Evolutionary conservation across 208 protist genomes (phyloP).

Genomic region (Leishmania mexicana): DNA sequence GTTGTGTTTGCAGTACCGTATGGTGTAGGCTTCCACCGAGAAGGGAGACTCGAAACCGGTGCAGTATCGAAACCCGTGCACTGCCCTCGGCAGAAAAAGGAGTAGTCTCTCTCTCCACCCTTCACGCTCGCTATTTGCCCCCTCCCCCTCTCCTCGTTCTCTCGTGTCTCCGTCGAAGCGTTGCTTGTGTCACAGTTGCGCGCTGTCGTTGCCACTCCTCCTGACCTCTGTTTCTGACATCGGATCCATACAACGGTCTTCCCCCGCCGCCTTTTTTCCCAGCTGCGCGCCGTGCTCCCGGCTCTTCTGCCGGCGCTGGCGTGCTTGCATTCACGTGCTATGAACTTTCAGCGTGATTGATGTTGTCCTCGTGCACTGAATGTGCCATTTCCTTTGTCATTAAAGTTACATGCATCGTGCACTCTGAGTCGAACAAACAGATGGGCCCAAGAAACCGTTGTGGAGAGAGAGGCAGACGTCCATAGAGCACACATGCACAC

Average conservation of each 20-base stretch:
- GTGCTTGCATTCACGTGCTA: not conserved
- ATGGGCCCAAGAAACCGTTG: not conserved
- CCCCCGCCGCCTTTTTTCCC: not conserved
- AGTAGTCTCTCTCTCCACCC: not conserved
- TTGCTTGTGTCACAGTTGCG: not conserved
- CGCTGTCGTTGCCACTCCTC: not conserved
- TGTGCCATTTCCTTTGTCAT: not conserved
- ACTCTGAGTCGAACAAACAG: not conserved
- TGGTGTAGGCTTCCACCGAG: not conserved
- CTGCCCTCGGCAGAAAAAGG: not conserved
- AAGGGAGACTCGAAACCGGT: not conserved
- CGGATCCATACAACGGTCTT: not conserved
- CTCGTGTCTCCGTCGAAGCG: not conserved
- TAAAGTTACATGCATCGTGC: no score
- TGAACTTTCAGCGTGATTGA: no score
- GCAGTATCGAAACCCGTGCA: not conserved
- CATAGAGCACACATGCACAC: not conserved
- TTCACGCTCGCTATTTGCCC: not conserved
- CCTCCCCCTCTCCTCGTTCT: not conserved
- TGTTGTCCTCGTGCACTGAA: not conserved
- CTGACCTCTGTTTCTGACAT: not conserved
- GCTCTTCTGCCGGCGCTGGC: not conserved
- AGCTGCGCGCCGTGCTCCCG: not conserved
- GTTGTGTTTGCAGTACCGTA: not conserved
- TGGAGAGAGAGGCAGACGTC: not conserved